Evolutionary conservation across 495 filamentous ascomycete species (phyloP).

Genomic region (Aspergillus leporis): DNA sequence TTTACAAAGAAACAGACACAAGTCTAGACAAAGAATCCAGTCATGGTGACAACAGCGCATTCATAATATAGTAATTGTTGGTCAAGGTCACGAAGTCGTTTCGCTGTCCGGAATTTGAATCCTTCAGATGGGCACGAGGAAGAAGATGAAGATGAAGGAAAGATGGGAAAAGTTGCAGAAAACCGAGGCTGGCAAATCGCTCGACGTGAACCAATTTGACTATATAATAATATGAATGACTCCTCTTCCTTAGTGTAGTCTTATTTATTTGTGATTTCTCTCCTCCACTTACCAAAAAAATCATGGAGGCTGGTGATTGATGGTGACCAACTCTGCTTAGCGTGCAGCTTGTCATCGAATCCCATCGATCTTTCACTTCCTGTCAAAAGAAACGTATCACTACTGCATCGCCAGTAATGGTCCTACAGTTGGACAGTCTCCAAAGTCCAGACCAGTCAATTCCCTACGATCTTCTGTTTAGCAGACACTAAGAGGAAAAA

Average conservation of each 20-base stretch:
- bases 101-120: background rate
- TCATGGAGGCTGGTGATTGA: conserved; percentile 14
- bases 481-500: background rate
- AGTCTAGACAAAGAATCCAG: conserved; percentile 5
- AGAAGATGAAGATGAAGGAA: background rate
- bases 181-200: background rate
- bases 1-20: background rate
- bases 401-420: conserved; percentile 2
- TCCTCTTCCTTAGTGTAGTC: background rate
- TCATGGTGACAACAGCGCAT: conserved; percentile 1
- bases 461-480: background rate
- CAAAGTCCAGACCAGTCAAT: background rate
- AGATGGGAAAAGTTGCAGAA: background rate
- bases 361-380: conserved; percentile 14
- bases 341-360: conserved; percentile 12
- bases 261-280: conserved; percentile 6
- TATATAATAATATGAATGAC: conserved; percentile 4
- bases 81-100: background rate
- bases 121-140: background rate
- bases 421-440: background rate
- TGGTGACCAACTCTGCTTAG: conserved; percentile 4
- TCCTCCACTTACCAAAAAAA: conserved; percentile 11
- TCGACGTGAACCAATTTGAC: conserved; percentile 1
- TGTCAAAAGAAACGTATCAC: conserved; percentile 2
- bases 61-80: background rate